These are phyloP conservation scores for Adansonia gregorii DNA, from an alignment of 441 rosid species.

Conservation along the genomic window DNA sequence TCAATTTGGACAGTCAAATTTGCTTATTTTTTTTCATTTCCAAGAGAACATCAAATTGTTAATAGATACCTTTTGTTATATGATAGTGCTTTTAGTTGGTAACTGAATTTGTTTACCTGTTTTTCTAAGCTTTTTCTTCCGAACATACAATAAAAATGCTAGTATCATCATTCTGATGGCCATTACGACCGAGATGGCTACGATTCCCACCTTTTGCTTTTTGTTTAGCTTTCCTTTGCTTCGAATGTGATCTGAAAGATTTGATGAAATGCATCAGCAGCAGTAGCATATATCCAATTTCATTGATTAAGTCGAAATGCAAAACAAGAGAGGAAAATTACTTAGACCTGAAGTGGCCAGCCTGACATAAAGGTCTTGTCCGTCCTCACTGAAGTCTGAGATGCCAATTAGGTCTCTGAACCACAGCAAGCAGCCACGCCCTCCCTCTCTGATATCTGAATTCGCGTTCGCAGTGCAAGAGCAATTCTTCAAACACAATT, in stretches of 20 bases:
- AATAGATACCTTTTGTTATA: neutral
- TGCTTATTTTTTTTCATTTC: neutral
- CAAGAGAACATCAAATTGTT: neutral
- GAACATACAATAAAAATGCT: neutral
- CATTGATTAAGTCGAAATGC: neutral
- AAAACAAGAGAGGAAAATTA: neutral
- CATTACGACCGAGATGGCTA: neutral
- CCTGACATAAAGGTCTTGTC: slow-evolving; percentile 30
- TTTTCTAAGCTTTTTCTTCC: slow-evolving; percentile 16
- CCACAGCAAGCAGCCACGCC: slow-evolving; percentile 43
- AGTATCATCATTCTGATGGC: neutral
- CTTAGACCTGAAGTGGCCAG: slow-evolving; percentile 23
- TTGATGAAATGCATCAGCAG: neutral
- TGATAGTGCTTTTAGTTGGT: neutral
- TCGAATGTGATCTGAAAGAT: slow-evolving; percentile 15
- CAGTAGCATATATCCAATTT: neutral
- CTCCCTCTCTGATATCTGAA: slow-evolving; percentile 28
- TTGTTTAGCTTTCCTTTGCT: neutral
- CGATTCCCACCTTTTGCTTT: neutral
- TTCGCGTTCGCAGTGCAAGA: slow-evolving; percentile 37
- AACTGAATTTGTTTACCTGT: neutral
- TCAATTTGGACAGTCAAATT: neutral
- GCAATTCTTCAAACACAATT: slow-evolving; percentile 20
- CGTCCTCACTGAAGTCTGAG: neutral
- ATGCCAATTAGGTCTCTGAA: neutral